Percentiles rank a stretch among this genome's conserved stretches.
Evolutionary conservation across 208 protist genomes (phyloP).

Genomic region (Wallacemonas rigidus): DNA sequence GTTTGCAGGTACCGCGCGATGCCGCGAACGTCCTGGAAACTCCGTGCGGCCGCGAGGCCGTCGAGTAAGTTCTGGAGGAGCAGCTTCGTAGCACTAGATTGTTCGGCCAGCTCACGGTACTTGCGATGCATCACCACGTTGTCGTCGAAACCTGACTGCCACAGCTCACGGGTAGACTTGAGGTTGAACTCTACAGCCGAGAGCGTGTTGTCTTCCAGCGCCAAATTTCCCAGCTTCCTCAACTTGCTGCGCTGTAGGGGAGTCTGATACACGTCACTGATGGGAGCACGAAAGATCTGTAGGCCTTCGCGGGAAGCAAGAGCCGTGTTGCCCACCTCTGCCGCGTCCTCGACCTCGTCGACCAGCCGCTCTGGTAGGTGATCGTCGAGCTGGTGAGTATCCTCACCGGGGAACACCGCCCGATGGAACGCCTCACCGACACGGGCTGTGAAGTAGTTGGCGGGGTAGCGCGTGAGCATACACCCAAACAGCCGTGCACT

Average conservation of each 20-base stretch:
- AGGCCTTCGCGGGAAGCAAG: constrained; percentile 35
- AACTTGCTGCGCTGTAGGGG: constrained; percentile 35
- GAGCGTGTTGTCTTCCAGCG: constrained; percentile 53
- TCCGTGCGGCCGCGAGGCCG: constrained; percentile 68
- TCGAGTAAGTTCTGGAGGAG: constrained; percentile 80
- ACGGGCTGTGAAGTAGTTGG: constrained; percentile 50
- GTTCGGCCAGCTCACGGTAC: constrained; percentile 61
- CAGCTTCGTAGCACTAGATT: constrained; percentile 48
- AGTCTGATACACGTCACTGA: constrained; percentile 77
- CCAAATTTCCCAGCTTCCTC: constrained; percentile 43
- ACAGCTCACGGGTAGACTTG: constrained; percentile 72
- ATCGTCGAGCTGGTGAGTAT: constrained; percentile 23
- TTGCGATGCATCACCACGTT: constrained; percentile 83
- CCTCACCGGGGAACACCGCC: constrained; percentile 30
- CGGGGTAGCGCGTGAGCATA: constrained; percentile 72
- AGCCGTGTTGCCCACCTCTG: constrained; percentile 59
- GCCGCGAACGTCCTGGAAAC: constrained; percentile 42
- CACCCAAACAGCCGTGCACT: constrained; percentile 67
- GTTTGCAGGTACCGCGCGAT: constrained; percentile 66
- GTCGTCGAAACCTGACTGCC: constrained; percentile 73
- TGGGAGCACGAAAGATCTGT: constrained; percentile 72
- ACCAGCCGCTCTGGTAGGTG: constrained; percentile 54
- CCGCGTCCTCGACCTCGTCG: constrained; percentile 74
- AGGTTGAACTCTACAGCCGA: constrained; percentile 86
- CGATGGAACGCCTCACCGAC: constrained; percentile 52